phyloP scores from a whole-genome alignment of 2,329 filamentous ascomycete genomes.

The Tympanopsis confertula region DNA sequence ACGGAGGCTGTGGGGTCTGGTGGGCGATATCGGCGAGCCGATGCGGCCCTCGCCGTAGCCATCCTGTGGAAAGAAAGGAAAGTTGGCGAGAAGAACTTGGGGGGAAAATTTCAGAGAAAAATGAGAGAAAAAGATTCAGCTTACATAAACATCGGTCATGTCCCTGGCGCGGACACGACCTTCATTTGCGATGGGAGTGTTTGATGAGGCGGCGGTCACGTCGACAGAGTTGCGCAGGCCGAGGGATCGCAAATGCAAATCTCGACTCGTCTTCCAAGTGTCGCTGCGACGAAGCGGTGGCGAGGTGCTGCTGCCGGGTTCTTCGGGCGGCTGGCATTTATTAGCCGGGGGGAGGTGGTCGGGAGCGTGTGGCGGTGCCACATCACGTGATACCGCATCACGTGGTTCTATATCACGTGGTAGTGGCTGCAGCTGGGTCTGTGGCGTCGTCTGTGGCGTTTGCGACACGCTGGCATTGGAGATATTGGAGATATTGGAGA shows the following conservation, averaged over 20 bases:
- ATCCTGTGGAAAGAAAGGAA: constrained; percentile 46
- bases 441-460: neutral
- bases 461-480: too few species aligned
- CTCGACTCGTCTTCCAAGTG: constrained; percentile 28
- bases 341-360: neutral
- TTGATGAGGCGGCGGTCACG: constrained; percentile 9
- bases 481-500: too few species aligned
- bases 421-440: neutral
- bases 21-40: constrained; percentile 81
- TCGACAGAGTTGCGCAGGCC: too few species aligned
- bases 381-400: neutral
- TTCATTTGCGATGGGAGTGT: constrained; percentile 71
- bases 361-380: too few species aligned
- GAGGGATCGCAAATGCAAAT: too few species aligned
- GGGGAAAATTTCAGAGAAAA: constrained; percentile 4
- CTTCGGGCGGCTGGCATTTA: constrained; percentile 3
- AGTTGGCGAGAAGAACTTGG: constrained; percentile 1
- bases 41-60: constrained; percentile 81
- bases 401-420: neutral
- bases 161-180: constrained; percentile 72
- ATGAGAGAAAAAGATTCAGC: constrained; percentile 26
- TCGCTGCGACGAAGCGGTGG: constrained; percentile 63
- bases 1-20: constrained; percentile 87
- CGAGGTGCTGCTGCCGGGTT: constrained; percentile 29
- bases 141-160: constrained; percentile 91